Percentiles rank a stretch among this genome's conserved stretches.
These are phyloP conservation scores for Gamarada debralockiae DNA, from an alignment of 495 filamentous ascomycete species.

Conservation along the genomic window DNA sequence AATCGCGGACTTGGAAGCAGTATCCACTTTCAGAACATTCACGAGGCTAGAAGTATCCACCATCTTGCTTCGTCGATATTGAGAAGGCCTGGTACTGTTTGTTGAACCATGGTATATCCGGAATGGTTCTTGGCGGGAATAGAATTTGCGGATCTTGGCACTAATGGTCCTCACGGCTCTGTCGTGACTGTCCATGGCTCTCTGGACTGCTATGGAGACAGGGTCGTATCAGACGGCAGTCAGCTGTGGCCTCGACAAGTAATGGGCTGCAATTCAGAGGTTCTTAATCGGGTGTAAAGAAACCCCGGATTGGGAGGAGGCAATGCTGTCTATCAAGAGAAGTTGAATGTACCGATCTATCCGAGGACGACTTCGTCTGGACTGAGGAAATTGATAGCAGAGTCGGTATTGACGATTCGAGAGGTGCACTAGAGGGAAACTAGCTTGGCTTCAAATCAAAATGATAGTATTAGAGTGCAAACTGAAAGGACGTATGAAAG, in stretches of 20 bases:
- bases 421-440: no score
- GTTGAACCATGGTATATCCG: conserved; percentile 76
- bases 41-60: conserved; percentile 42
- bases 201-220: no score
- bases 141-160: conserved; percentile 46
- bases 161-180: conserved; percentile 39
- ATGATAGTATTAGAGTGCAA: no score
- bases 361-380: background rate
- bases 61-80: conserved; percentile 32
- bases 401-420: no score
- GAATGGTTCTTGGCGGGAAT: conserved; percentile 54
- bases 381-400: no score
- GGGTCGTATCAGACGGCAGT: no score
- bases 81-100: conserved; percentile 59
- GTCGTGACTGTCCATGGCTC: conserved; percentile 48
- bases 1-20: conserved; percentile 31
- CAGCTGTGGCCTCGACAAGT: no score
- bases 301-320: no score
- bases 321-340: background rate
- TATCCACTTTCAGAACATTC: conserved; percentile 16
- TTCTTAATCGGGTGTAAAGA: no score
- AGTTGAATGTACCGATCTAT: background rate
- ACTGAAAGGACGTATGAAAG: no score
- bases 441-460: no score
- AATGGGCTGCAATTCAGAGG: no score